Evolutionary conservation across 331 rosid genomes (phyloP).

Genomic region (Pyrus hybrid): DNA sequence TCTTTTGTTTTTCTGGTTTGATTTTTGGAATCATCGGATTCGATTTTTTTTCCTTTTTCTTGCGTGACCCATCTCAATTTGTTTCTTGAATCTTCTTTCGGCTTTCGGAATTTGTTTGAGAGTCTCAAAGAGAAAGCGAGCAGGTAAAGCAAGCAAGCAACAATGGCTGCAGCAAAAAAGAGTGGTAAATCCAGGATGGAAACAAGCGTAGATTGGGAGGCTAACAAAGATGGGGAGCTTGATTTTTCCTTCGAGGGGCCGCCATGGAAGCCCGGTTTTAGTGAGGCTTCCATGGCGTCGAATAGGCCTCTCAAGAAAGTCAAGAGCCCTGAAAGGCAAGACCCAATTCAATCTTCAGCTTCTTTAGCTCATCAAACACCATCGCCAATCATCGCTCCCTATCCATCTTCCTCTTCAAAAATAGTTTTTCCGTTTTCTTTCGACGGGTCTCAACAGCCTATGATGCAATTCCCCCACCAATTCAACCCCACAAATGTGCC

Average conservation of each 20-base stretch:
- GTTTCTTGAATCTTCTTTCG: not conserved
- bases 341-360: constrained; percentile 13
- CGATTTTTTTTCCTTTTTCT: constrained; percentile 7
- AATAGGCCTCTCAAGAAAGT: constrained; percentile 67
- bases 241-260: constrained; percentile 28
- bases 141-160: constrained; percentile 1
- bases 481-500: constrained; percentile 22
- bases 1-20: not conserved
- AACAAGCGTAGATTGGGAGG: constrained; percentile 33
- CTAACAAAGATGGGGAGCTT: constrained; percentile 26
- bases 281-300: constrained; percentile 43
- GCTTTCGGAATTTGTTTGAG: not conserved
- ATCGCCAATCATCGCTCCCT: not conserved
- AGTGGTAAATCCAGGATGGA: constrained; percentile 39
- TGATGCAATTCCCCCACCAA: constrained; percentile 32
- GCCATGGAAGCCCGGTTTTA: constrained; percentile 52
- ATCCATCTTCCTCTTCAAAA: constrained; percentile 35
- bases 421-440: constrained; percentile 62
- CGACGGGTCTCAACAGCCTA: constrained; percentile 34
- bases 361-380: constrained; percentile 12
- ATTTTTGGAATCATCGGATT: constrained; percentile 4
- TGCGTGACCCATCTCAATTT: constrained; percentile 10
- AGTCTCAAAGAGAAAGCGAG: constrained; percentile 41
- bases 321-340: constrained; percentile 46
- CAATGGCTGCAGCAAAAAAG: constrained; percentile 43